Base-by-base conservation (phyloP, 1,284 basidiomycete species). In the Cutaneotrichosporon cavernicola region DNA sequence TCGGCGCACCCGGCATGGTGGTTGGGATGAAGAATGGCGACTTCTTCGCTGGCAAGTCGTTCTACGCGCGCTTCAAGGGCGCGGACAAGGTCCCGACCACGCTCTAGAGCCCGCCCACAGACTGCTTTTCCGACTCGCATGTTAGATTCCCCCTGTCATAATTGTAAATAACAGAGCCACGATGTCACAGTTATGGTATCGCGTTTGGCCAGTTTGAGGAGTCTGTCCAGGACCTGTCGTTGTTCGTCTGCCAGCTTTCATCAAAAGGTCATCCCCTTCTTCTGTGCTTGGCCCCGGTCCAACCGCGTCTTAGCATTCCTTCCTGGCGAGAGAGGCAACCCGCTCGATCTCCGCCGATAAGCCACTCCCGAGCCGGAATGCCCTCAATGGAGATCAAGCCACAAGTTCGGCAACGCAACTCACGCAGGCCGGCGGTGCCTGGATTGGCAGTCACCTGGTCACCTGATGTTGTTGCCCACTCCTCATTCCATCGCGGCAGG, bases 1-100 rank as follows among this genome's bases (percentile, higher is more conserved):
- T 70, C 30, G 26, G 65, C 13, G 59, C 66, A n/a, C 74, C 74
- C 2, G 53, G 65, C 52, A 63, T 70, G 18, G 67, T 75, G 66
- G 64, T 76, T n/a, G 66, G 69, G 52, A 61, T 50, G 32, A 78
- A 78, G 66, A 68, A 55, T 26, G 63, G 68, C 51, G 68, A 69
- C 34, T 62, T 78, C 47, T 69, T 78, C 21, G 63, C 72, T 13
- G 66, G 62, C n/a, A 58, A 70, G 26, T 11, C 56, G 11, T 78
- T 76, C 65, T 57, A 62, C 22, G 10, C 38, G 34, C 58, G 68
- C 32, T 78, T 73, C 70, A 30, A 18, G 61, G 76, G 76, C 13
- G 46, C 64, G 2, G 65, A 69, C 61, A 74, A 73, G 63, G 67
- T 73, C n/a, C 43, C 43, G 43, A n/a, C 43, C 16, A 46, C 43